phyloP scores from a whole-genome alignment of 1,284 basidiomycete species.

The Vanrija pseudolonga region DNA sequence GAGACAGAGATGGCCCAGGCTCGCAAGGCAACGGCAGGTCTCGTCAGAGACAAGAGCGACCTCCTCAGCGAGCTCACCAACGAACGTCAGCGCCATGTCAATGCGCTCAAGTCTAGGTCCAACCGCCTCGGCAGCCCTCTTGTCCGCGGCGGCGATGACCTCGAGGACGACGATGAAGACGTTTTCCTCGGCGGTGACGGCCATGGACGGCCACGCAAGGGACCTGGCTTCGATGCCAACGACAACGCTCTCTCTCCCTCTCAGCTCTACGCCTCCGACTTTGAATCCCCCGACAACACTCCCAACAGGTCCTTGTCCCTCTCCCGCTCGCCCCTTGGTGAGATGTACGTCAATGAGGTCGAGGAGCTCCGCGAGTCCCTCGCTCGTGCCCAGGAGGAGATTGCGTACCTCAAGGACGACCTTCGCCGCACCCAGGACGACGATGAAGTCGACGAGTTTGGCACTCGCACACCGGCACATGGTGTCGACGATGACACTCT shows the following conservation, averaged over 20 bases:
- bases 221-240: constrained; percentile 59
- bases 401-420: constrained; percentile 35
- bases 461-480: constrained; percentile 15
- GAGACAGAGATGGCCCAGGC: constrained; percentile 87
- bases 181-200: constrained; percentile 56
- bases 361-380: constrained; percentile 45
- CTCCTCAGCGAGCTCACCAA: constrained; percentile 74
- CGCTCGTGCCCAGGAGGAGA: constrained; percentile 37
- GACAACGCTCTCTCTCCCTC: constrained; percentile 52
- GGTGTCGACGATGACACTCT: constrained; percentile 4
- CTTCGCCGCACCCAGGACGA: constrained; percentile 10
- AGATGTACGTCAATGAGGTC: constrained; percentile 46
- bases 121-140: constrained; percentile 47
- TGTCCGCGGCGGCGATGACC: constrained; percentile 54
- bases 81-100: constrained; percentile 55
- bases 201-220: constrained; percentile 59
- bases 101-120: constrained; percentile 30
- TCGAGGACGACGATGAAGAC: constrained; percentile 63
- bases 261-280: constrained; percentile 46
- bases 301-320: constrained; percentile 45
- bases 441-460: constrained; percentile 36
- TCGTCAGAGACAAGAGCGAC: constrained; percentile 88
- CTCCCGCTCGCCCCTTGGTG: constrained; percentile 41
- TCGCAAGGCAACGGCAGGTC: constrained; percentile 77
- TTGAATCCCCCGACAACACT: constrained; percentile 64